Conservation (phyloP, 768 basidiomycete genomes). For the Arthromyces matolae region DNA sequence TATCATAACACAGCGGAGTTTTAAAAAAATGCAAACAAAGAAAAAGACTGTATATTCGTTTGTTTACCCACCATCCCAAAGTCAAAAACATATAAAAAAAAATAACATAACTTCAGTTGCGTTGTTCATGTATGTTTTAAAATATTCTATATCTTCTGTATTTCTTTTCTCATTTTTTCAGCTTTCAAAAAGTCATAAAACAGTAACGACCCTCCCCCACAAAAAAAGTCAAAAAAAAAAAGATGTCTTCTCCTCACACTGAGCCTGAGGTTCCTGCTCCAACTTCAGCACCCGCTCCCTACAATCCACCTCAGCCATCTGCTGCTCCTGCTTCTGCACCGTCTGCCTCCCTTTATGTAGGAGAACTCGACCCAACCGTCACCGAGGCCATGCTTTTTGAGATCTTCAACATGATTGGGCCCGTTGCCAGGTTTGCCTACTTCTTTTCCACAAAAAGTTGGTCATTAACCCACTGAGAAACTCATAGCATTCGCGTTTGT, state of each 20-base stretch:
- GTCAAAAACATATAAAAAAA: slow-evolving; percentile 71
- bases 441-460: not conserved
- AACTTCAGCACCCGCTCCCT: slow-evolving; percentile 16
- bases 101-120: slow-evolving; percentile 62
- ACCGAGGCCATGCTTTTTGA: slow-evolving; percentile 99
- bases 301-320: slow-evolving; percentile 48
- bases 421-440: slow-evolving; percentile 81
- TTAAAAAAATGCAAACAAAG: slow-evolving; percentile 35
- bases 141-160: slow-evolving; percentile 12
- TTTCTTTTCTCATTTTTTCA: slow-evolving; percentile 24
- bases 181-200: slow-evolving; percentile 78
- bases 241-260: slow-evolving; percentile 57
- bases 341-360: slow-evolving; percentile 95
- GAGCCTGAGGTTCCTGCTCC: slow-evolving; percentile 44
- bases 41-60: slow-evolving; percentile 24
- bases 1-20: slow-evolving; percentile 34
- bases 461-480: not conserved
- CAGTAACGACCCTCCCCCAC: slow-evolving; percentile 83
- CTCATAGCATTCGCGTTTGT: slow-evolving; percentile 90
- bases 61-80: slow-evolving; percentile 37
- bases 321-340: slow-evolving; percentile 61
- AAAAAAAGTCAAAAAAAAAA: slow-evolving; percentile 44
- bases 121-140: slow-evolving; percentile 60
- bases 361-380: slow-evolving; percentile 96
- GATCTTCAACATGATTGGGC: slow-evolving; percentile 99